Percentiles rank a stretch among this genome's conserved stretches.
Evolutionary conservation across 2,329 filamentous ascomycete species (phyloP).

Genomic region (Hirsutella rhossiliensis): DNA sequence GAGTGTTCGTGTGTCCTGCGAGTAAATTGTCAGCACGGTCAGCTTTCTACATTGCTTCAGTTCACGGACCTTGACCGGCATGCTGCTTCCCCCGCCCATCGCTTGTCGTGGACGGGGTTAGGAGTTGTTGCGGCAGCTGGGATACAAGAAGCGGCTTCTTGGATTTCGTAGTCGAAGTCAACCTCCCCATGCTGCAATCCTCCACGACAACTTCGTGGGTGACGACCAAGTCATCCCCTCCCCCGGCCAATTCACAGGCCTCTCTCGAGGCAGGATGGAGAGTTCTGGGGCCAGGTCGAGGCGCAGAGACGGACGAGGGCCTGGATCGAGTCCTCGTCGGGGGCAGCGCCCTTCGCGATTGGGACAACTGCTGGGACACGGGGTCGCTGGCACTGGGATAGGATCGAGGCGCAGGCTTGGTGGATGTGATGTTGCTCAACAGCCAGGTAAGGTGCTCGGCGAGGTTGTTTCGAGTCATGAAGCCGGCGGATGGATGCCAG

Average conservation of each 20-base stretch:
- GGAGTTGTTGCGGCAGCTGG: conserved; percentile 27
- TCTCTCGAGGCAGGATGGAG: conserved; percentile 2
- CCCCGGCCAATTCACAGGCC: conserved; percentile 11
- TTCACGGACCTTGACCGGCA: conserved; percentile 4
- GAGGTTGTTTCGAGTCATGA: conserved; percentile 53
- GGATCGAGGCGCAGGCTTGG: conserved; percentile 26
- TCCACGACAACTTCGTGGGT: conserved; percentile 13
- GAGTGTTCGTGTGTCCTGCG: conserved; percentile 1
- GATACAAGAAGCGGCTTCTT: conserved; percentile 33
- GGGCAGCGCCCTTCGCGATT: conserved; percentile 10
- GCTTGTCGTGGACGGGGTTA: conserved; percentile 22
- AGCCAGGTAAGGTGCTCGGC: conserved; percentile 46
- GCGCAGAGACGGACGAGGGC: neutral
- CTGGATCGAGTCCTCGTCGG: neutral
- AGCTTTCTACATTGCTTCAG: conserved; percentile 1
- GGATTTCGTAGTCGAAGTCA: conserved; percentile 29
- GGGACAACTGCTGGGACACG: conserved; percentile 11
- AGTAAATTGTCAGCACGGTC: neutral
- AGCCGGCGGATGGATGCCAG: conserved; percentile 21
- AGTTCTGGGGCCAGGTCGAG: neutral
- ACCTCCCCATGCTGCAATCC: conserved; percentile 30
- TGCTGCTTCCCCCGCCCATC: conserved; percentile 9
- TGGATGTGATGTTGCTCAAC: conserved; percentile 32
- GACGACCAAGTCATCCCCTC: conserved; percentile 11
- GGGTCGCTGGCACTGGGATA: conserved; percentile 20